Conservation (phyloP, 2,329 filamentous ascomycete species). For the Trichoderma aggressivum region DNA sequence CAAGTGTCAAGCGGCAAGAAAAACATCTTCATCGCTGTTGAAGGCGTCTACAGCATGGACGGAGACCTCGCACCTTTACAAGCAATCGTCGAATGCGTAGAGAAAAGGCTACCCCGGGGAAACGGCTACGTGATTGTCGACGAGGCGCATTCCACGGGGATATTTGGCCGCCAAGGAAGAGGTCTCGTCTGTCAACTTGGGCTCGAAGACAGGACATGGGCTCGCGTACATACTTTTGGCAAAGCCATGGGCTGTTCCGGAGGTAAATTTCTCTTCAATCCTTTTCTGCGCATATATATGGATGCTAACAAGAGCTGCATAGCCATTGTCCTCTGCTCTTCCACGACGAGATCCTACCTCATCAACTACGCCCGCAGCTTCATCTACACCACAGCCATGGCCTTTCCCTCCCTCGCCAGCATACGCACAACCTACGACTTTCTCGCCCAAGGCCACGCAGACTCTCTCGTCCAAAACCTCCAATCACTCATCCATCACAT, state of each 20-base stretch:
- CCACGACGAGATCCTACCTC: conserved; percentile 58
- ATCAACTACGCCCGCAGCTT: conserved; percentile 74
- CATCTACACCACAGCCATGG: conserved; percentile 71
- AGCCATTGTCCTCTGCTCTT: conserved; percentile 59
- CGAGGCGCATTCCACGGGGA: conserved; percentile 64
- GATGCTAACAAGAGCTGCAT: neutral
- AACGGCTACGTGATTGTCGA: conserved; percentile 65
- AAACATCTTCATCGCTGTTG: conserved; percentile 66
- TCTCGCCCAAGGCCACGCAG: conserved; percentile 48
- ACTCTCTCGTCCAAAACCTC: conserved; percentile 31
- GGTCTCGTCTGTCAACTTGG: conserved; percentile 57
- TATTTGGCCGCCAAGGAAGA: conserved; percentile 53
- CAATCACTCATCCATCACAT: conserved; percentile 39
- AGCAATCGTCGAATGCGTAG: conserved; percentile 57
- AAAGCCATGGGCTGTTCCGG: conserved; percentile 67
- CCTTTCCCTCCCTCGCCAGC: conserved; percentile 56
- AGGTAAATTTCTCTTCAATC: conserved; percentile 46
- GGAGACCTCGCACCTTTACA: conserved; percentile 66
- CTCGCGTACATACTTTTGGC: conserved; percentile 62
- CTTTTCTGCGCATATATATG: neutral
- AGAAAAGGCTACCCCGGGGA: conserved; percentile 50
- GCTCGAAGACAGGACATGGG: conserved; percentile 54
- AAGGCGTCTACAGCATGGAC: conserved; percentile 80
- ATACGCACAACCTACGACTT: conserved; percentile 58
- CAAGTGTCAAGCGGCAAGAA: conserved; percentile 37